Conservation (phyloP, 192 early-diverging fungal species). For the Paraglomus brasilianum region DNA sequence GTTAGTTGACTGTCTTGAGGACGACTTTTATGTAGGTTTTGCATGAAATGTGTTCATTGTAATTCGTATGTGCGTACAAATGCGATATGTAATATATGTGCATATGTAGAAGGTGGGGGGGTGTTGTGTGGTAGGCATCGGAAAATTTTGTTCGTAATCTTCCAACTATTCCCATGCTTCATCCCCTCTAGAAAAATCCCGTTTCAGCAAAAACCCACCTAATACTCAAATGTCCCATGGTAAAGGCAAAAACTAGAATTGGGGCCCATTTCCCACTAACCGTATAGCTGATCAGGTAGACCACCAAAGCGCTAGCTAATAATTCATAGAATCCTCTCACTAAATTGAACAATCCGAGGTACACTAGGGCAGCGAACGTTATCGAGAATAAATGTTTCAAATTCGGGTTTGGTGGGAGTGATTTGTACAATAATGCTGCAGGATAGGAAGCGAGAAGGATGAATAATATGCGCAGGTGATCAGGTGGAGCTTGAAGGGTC, state of each 20-base stretch:
- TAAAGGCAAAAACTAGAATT: constrained; percentile 54
- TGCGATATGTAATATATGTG: background rate
- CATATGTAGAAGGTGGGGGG: background rate
- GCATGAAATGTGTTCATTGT: constrained; percentile 20
- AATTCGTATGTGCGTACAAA: constrained; percentile 14
- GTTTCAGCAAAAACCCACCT: constrained; percentile 43
- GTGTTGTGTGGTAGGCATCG: background rate
- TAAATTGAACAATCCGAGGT: constrained; percentile 56
- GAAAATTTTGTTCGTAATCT: constrained; percentile 4
- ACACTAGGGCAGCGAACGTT: constrained; percentile 48
- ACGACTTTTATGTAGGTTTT: background rate
- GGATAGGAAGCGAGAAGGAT: constrained; percentile 58
- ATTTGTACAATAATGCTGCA: constrained; percentile 53
- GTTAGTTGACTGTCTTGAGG: background rate
- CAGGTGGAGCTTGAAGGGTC: constrained; percentile 48
- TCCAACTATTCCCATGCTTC: background rate
- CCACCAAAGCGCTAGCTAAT: constrained; percentile 44
- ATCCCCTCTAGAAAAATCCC: background rate
- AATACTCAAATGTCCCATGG: constrained; percentile 67
- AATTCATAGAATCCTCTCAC: constrained; percentile 59
- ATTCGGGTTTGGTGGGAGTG: constrained; percentile 47
- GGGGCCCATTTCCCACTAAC: constrained; percentile 51
- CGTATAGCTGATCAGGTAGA: constrained; percentile 52
- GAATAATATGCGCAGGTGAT: constrained; percentile 58
- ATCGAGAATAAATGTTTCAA: constrained; percentile 62